A percentile compares a stretch with the other conserved stretches of the same genome.
phyloP scores from a whole-genome alignment of 192 early-diverging fungal genomes.

The Coemansia asiatica region DNA sequence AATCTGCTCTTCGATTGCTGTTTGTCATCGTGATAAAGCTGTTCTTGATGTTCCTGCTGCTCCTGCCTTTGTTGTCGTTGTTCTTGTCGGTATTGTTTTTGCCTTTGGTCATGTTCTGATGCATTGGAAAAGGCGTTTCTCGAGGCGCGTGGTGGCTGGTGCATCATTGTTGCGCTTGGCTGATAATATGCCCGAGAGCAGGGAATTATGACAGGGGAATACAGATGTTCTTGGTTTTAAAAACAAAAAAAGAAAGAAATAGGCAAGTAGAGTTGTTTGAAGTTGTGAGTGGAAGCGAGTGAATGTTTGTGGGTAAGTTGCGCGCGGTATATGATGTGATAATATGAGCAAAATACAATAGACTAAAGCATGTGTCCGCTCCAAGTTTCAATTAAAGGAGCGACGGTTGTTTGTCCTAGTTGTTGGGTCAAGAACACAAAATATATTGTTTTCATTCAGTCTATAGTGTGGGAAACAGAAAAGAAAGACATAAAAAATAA shows the following conservation, averaged over 20 bases:
- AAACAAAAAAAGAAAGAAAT: no score
- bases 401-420: not conserved
- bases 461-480: constrained; percentile 7
- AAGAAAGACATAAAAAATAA: not conserved
- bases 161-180: constrained; percentile 3
- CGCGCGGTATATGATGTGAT: no score
- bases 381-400: no score
- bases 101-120: not conserved
- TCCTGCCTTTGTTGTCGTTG: not conserved
- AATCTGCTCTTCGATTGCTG: constrained; percentile 24
- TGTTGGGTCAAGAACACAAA: not conserved
- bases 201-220: not conserved
- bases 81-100: no score
- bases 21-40: not conserved
- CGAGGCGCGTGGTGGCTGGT: constrained; percentile 12
- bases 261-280: no score
- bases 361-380: no score
- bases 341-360: no score
- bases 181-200: not conserved
- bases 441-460: not conserved
- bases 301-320: no score
- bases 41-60: not conserved
- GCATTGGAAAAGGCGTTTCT: not conserved
- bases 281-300: no score
- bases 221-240: no score